Evolutionary conservation across 441 rosid genomes (phyloP), one percentile per base, ranked within the genome.

Genomic region (Populus hybrid): DNA sequence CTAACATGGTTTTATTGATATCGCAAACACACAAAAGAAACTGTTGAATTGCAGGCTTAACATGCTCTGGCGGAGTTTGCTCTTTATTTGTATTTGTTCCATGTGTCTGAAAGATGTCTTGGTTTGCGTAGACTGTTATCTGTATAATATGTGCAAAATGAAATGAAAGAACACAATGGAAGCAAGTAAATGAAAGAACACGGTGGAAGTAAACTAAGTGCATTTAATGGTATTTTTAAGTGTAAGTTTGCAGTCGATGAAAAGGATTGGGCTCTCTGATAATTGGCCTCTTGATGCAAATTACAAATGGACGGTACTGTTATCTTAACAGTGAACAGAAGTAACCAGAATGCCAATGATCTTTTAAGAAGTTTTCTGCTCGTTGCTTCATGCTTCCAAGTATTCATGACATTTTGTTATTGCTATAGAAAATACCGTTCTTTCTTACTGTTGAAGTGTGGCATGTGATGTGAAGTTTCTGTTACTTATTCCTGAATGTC

Each of bases 401-500:
- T 46, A 46, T 46, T 46, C 57, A 24, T 69, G 5, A 11, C 64
- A 68, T 59, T 38, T 7, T 6, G 38, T 61, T 20, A 34, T 69
- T 20, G 36, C 57, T 18, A 26, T 74, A 24, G 0, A 3, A 40
- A 40, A 40, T 40, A 40, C 50, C 18, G 11, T 64, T 57, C 40
- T 14, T 34, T 21, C 50, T 21, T 63, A 23, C 38, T 36, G 64
- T 63, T 54, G 66, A 57, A 67, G 67, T 32, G 70, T 70, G 59
- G 10, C 16, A 35, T 67, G 69, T 61, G 54, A 50, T 34, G 34
- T 74, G 26, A 24, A 77, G 20, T 38, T 57, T 40, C 66, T 30
- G 66, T 71, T 66, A 35, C 66, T 72, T 46, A 76, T 80, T 32
- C 74, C 26, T 81, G 34, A 59, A 73, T 61, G 18, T 77, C 14